Evolutionary conservation across 2,329 filamentous ascomycete species (phyloP).

Genomic region (Paraconiothyrium brasiliense): DNA sequence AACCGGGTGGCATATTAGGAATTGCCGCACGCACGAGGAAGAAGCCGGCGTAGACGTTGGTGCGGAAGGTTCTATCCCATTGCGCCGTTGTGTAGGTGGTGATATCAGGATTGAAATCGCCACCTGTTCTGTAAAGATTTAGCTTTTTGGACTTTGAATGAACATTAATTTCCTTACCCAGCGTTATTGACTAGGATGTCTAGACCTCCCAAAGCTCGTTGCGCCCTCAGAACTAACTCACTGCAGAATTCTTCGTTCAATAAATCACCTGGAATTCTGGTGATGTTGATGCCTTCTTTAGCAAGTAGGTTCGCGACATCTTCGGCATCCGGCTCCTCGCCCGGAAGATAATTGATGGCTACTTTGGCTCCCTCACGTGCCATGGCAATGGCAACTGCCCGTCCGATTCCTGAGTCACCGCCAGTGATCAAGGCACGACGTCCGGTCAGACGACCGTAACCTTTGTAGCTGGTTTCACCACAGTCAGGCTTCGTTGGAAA

Average conservation of each 20-base stretch:
- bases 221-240: constrained; percentile 11
- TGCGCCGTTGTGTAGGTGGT: constrained; percentile 18
- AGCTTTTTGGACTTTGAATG: background rate
- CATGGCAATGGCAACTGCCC: constrained; percentile 17
- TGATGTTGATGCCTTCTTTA: constrained; percentile 18
- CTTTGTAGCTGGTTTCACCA: constrained; percentile 32
- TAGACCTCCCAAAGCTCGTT: constrained; percentile 16
- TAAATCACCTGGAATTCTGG: constrained; percentile 19
- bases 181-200: constrained; percentile 23
- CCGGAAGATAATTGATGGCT: constrained; percentile 20
- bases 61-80: constrained; percentile 18
- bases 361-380: constrained; percentile 19
- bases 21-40: constrained; percentile 19
- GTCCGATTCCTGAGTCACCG: constrained; percentile 28
- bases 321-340: constrained; percentile 17
- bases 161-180: constrained; percentile 10
- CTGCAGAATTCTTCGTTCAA: constrained; percentile 19
- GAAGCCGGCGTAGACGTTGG: constrained; percentile 19
- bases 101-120: constrained; percentile 14
- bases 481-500: constrained; percentile 17
- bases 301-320: constrained; percentile 17
- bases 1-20: constrained; percentile 16
- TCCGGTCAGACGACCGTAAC: constrained; percentile 38
- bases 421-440: constrained; percentile 31
- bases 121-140: constrained; percentile 4